phyloP scores from a whole-genome alignment of 1,139 yeast species.

The Magnusiomyces paraingens region DNA sequence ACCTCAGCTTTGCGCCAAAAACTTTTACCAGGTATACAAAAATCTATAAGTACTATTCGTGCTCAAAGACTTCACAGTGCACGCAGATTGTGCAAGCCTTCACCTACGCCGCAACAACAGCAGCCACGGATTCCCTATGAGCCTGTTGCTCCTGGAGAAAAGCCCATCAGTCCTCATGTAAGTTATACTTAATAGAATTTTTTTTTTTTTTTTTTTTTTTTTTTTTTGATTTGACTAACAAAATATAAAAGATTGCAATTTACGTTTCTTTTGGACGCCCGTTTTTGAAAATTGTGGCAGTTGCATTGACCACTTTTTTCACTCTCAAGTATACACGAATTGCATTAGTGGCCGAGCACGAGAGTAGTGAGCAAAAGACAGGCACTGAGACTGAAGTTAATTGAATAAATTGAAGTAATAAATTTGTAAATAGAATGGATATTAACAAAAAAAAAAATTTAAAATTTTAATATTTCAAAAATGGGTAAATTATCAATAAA shows the following conservation, averaged over 20 bases:
- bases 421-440: background rate
- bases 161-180: no score
- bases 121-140: no score
- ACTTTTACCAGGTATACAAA: no score
- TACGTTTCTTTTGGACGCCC: constrained; percentile 13
- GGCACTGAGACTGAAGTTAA: background rate
- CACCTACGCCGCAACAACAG: no score
- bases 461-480: background rate
- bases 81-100: no score
- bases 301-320: constrained; percentile 12
- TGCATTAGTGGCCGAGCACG: constrained; percentile 11
- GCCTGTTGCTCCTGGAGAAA: no score
- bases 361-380: constrained; percentile 2
- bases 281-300: constrained; percentile 11
- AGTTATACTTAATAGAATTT: no score
- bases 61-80: no score
- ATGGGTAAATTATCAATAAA: background rate
- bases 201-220: no score
- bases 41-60: no score
- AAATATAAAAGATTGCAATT: constrained; percentile 13
- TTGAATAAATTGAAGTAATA: background rate
- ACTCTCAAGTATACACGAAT: constrained; percentile 14
- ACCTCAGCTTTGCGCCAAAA: no score
- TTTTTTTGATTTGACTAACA: no score
- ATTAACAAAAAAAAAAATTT: background rate